Evolutionary conservation across 345 rosid species (phyloP).

Genomic region (Aegle marmelos): DNA sequence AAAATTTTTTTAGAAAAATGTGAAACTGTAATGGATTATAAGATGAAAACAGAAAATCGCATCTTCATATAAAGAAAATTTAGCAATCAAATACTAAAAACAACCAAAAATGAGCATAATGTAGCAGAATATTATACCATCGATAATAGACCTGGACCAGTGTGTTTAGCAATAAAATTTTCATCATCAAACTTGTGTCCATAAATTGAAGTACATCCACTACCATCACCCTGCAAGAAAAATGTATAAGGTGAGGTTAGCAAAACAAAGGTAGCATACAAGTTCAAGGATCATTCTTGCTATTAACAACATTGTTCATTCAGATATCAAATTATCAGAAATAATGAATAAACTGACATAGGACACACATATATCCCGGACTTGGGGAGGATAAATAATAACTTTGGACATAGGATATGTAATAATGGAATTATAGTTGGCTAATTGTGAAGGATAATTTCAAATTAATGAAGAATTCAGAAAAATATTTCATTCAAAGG

Average conservation of each 20-base stretch:
- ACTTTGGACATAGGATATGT: background rate
- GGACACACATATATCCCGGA: background rate
- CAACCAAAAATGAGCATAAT: background rate
- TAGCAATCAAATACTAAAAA: slow-evolving; percentile 4
- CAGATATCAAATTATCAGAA: background rate
- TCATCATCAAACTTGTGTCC: slow-evolving; percentile 91
- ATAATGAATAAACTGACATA: background rate
- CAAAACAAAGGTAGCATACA: background rate
- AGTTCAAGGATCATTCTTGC: background rate
- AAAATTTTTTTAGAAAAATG: no score
- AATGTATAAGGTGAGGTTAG: background rate
- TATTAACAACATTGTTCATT: background rate
- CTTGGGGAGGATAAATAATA: background rate
- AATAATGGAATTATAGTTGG: background rate
- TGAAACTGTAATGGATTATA: background rate
- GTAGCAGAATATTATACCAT: slow-evolving; percentile 52
- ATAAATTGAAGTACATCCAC: slow-evolving; percentile 81
- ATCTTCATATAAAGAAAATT: background rate
- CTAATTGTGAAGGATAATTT: background rate
- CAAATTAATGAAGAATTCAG: background rate
- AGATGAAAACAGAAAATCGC: background rate
- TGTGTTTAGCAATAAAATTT: slow-evolving; percentile 85
- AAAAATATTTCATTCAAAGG: background rate
- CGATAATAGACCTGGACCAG: slow-evolving; percentile 92
- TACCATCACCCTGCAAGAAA: slow-evolving; percentile 81